Percentiles rank a stretch among this genome's conserved stretches.
Evolutionary conservation across 2,329 filamentous ascomycete species (phyloP).

Genomic region (Ophiostoma fasciatum): DNA sequence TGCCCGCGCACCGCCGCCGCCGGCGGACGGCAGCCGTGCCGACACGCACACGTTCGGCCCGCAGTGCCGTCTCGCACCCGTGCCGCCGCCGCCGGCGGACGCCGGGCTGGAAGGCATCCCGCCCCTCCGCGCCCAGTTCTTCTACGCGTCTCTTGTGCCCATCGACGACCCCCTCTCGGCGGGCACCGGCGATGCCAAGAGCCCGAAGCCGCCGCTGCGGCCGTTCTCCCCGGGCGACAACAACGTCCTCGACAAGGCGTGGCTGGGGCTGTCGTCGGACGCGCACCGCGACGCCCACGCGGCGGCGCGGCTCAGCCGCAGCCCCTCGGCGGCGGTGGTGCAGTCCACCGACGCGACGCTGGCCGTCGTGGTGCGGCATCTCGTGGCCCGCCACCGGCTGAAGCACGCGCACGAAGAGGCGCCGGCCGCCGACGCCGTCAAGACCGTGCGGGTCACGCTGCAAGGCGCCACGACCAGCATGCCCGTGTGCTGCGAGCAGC

Average conservation of each 20-base stretch:
- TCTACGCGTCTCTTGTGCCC: constrained; percentile 67
- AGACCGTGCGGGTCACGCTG: constrained; percentile 5
- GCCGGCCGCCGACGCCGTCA: constrained; percentile 17
- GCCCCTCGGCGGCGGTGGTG: constrained; percentile 19
- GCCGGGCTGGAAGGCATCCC: constrained; percentile 35
- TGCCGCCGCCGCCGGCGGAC: constrained; percentile 22
- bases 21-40: not conserved
- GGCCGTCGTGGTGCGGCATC: constrained; percentile 23
- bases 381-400: constrained; percentile 31
- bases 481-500: constrained; percentile 32
- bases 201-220: constrained; percentile 45
- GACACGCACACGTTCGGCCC: constrained; percentile 41
- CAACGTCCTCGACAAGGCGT: constrained; percentile 62
- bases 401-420: constrained; percentile 27
- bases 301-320: constrained; percentile 19
- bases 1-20: not conserved
- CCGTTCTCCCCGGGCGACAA: constrained; percentile 74
- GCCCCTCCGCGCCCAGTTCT: constrained; percentile 57
- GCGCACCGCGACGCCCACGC: constrained; percentile 33
- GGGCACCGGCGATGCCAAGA: constrained; percentile 18
- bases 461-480: constrained; percentile 12
- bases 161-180: constrained; percentile 82
- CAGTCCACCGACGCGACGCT: constrained; percentile 23
- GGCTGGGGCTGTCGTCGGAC: constrained; percentile 45
- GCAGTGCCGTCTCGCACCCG: constrained; percentile 40